phyloP scores from a whole-genome alignment of 257 asterid genomes.

The Solanum medicagineum region DNA sequence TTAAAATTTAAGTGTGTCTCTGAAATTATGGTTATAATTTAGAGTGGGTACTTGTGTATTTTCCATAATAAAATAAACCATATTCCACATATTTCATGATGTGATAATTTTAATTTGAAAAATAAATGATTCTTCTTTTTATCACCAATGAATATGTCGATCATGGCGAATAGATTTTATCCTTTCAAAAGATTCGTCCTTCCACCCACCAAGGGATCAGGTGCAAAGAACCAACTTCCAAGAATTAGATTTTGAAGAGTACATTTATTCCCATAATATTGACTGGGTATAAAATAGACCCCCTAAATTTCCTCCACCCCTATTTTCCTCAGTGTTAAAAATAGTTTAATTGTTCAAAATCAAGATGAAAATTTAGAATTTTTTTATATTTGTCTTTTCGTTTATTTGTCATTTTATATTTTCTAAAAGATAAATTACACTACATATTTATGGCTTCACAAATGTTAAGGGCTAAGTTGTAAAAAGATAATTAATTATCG shows the following conservation, averaged over 20 bases:
- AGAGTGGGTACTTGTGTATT: no score
- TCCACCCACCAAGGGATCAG: not conserved
- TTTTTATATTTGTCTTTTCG: no score
- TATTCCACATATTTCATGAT: not conserved
- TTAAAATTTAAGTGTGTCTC: no score
- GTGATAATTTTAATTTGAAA: not conserved
- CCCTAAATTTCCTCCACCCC: not conserved
- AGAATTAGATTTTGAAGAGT: not conserved
- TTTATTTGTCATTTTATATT: no score
- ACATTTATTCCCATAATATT: not conserved
- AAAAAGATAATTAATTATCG: no score
- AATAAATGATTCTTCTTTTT: not conserved
- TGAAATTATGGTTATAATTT: no score
- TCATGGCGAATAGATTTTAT: not conserved
- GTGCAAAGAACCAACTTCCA: not conserved
- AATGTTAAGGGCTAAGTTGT: no score
- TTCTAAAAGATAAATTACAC: no score
- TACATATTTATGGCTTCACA: no score
- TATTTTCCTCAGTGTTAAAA: no score
- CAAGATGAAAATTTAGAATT: no score
- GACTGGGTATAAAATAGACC: not conserved
- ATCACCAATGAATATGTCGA: not conserved
- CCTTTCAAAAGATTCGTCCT: not conserved
- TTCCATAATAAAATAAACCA: not conserved
- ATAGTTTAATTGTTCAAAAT: no score